phyloP scores from a whole-genome alignment of 1,139 yeast genomes.

The Spathaspora sp. region DNA sequence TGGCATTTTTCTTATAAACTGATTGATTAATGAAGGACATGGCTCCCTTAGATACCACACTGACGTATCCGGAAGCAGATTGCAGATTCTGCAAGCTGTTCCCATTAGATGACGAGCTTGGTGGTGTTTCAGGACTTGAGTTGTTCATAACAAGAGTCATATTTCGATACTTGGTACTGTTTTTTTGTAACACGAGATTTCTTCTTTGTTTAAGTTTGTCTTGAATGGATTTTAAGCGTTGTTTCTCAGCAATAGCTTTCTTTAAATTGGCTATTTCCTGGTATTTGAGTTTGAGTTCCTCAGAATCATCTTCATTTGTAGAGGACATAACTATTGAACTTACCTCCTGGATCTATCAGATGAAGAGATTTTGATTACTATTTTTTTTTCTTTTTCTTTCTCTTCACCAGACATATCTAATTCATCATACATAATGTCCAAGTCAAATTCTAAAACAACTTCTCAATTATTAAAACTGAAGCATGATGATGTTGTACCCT shows the following conservation, averaged over 20 bases:
- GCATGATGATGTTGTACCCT: slow-evolving; percentile 19
- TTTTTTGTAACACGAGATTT: slow-evolving; percentile 1
- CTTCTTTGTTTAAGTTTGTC: not conserved
- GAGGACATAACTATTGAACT: not conserved
- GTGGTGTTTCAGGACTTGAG: not conserved
- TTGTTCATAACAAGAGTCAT: slow-evolving; percentile 5
- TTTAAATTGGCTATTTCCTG: slow-evolving; percentile 36
- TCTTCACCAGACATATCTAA: not conserved
- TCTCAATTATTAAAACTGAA: slow-evolving; percentile 36
- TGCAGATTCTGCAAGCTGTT: not conserved
- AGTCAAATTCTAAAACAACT: slow-evolving; percentile 27
- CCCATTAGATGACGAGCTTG: not conserved
- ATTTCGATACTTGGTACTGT: not conserved
- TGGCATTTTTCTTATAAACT: slow-evolving; percentile 32
- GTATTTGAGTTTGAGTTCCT: slow-evolving; percentile 26
- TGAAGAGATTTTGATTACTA: no score
- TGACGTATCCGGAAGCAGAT: slow-evolving; percentile 10
- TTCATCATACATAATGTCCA: slow-evolving; percentile 4
- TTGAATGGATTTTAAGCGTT: slow-evolving; percentile 7
- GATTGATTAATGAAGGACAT: slow-evolving; percentile 36
- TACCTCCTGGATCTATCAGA: not conserved
- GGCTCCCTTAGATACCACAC: slow-evolving; percentile 29
- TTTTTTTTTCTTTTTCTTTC: not conserved
- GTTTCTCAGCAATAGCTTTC: slow-evolving; percentile 25
- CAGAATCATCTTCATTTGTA: slow-evolving; percentile 8